phyloP scores from a whole-genome alignment of 2,329 filamentous ascomycete genomes.

The Penicillium sclerotigenum region DNA sequence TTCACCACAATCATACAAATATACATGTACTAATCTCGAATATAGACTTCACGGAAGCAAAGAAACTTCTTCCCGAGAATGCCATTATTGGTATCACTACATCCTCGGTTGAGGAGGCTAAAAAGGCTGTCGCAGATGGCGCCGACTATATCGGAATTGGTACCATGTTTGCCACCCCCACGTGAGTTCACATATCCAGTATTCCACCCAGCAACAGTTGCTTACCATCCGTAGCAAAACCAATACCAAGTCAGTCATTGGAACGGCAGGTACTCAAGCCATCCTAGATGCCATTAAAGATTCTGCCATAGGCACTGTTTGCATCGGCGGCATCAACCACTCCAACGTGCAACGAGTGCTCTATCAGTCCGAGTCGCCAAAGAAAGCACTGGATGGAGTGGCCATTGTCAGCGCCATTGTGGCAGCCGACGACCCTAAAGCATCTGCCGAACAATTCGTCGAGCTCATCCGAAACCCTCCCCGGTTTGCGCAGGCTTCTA shows the following conservation, averaged over 20 bases:
- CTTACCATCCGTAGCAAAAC: constrained; percentile 60
- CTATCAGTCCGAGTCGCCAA: constrained; percentile 60
- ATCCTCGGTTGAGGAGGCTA: constrained; percentile 69
- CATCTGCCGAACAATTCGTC: constrained; percentile 59
- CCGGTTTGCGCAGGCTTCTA: constrained; percentile 33
- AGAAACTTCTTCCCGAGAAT: constrained; percentile 67
- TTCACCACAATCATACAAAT: background rate
- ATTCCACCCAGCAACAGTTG: background rate
- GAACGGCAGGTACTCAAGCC: constrained; percentile 64
- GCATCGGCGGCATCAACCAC: constrained; percentile 83
- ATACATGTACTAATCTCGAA: background rate
- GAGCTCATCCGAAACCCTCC: constrained; percentile 50
- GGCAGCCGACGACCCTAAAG: constrained; percentile 63
- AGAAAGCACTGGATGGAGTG: constrained; percentile 70
- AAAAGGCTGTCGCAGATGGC: constrained; percentile 67
- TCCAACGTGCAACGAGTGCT: constrained; percentile 71
- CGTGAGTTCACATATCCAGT: constrained; percentile 50
- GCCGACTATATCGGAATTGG: constrained; percentile 90
- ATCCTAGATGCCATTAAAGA: constrained; percentile 62
- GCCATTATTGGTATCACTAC: constrained; percentile 88
- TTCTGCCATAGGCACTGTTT: constrained; percentile 57
- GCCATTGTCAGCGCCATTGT: constrained; percentile 90
- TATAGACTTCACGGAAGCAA: constrained; percentile 55
- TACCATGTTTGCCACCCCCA: constrained; percentile 80
- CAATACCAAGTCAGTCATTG: constrained; percentile 79